Conservation (phyloP, 1,284 basidiomycete genomes). For the Trametes versicolor region DNA sequence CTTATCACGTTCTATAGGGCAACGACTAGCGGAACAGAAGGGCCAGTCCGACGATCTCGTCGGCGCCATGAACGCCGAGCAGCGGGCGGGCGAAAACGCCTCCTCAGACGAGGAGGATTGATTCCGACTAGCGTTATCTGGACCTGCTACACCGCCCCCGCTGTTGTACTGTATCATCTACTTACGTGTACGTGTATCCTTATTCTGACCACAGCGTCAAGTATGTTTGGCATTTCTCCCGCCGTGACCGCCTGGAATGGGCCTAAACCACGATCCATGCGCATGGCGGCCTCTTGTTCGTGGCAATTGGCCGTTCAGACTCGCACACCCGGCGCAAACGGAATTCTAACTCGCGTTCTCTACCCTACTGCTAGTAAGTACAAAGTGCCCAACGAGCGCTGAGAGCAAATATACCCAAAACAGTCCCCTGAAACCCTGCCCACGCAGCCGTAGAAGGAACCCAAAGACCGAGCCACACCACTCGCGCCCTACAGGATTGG, state of each 20-base stretch:
- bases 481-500: conserved; percentile 45
- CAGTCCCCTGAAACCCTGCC: conserved; percentile 12
- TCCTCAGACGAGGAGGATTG: conserved; percentile 54
- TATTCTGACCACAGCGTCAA: conserved; percentile 27
- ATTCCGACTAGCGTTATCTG: conserved; percentile 22
- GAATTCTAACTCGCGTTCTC: conserved; percentile 14
- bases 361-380: conserved; percentile 26
- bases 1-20: conserved; percentile 58
- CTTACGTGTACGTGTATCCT: conserved; percentile 36
- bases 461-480: not conserved
- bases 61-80: conserved; percentile 82
- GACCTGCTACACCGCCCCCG: conserved; percentile 23
- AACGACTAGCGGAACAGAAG: conserved; percentile 79
- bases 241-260: conserved; percentile 13
- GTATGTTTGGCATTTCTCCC: conserved; percentile 17
- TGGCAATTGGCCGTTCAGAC: not conserved
- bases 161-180: conserved; percentile 31
- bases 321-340: conserved; percentile 1
- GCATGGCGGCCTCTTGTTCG: not conserved
- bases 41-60: conserved; percentile 79
- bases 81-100: conserved; percentile 46
- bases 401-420: conserved; percentile 27
- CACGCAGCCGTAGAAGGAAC: conserved; percentile 1
- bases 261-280: not conserved
- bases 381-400: conserved; percentile 18